A percentile compares a stretch with the other conserved stretches of the same genome.
Evolutionary conservation across 371 early-diverging fungal species (phyloP).

Genomic region (Mortierella sp.): DNA sequence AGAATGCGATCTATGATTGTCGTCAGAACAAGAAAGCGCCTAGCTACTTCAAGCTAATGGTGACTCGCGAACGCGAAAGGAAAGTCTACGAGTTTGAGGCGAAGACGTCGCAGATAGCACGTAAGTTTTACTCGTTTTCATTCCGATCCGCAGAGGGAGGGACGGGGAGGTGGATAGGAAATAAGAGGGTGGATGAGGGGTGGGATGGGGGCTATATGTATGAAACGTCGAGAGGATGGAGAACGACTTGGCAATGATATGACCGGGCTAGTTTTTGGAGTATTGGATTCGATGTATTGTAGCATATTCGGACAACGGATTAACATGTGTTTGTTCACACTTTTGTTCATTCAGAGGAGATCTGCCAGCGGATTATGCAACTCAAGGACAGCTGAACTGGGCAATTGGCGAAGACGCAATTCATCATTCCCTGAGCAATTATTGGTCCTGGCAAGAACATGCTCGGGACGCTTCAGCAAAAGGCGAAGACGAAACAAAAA

Average conservation of each 20-base stretch:
- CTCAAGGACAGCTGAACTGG: constrained; percentile 29
- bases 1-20: constrained; percentile 79
- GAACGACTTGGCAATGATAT: constrained; percentile 9
- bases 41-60: constrained; percentile 78
- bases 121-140: too few species aligned
- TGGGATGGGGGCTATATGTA: too few species aligned
- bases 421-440: too few species aligned
- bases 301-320: constrained; percentile 1
- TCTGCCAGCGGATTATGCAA: constrained; percentile 50
- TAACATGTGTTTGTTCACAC: constrained; percentile 8
- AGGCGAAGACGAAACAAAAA: too few species aligned
- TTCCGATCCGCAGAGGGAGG: too few species aligned
- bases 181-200: too few species aligned
- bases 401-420: too few species aligned
- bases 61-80: constrained; percentile 68
- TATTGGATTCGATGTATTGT: constrained; percentile 1
- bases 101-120: constrained; percentile 71
- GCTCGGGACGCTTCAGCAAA: too few species aligned
- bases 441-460: too few species aligned
- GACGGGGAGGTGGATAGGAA: too few species aligned
- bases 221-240: too few species aligned
- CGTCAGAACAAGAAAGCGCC: constrained; percentile 81
- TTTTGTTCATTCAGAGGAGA: constrained; percentile 17
- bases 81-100: constrained; percentile 89
- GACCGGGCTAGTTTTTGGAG: constrained; percentile 1